These are phyloP conservation scores for Tuber microsphaerosporum DNA, from an alignment of 495 filamentous ascomycete genomes.

Conservation along the genomic window DNA sequence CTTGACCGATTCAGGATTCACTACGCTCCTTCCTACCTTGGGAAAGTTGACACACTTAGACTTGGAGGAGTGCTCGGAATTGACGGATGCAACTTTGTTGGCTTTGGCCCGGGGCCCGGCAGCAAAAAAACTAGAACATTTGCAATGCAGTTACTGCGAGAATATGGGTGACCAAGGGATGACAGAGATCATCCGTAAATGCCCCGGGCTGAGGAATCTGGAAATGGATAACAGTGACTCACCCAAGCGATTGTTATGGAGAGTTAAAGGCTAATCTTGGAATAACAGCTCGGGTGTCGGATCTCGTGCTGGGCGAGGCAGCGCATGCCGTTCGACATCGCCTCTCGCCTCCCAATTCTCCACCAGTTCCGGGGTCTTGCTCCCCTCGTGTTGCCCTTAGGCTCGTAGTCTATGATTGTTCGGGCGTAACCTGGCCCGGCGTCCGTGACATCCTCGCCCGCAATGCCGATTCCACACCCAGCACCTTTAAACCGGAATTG, in stretches of 20 bases:
- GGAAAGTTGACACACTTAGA: conserved; percentile 79
- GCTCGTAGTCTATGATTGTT: conserved; percentile 84
- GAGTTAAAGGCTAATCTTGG: not conserved
- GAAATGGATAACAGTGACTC: conserved; percentile 77
- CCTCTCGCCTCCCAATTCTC: conserved; percentile 45
- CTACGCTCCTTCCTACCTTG: conserved; percentile 63
- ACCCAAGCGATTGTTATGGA: not conserved
- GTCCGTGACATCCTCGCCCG: conserved; percentile 76
- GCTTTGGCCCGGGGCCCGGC: conserved; percentile 70
- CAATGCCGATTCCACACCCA: conserved; percentile 58
- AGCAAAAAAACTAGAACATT: conserved; percentile 61
- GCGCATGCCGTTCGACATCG: conserved; percentile 66
- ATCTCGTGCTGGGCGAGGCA: conserved; percentile 81
- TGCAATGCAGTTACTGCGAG: conserved; percentile 86
- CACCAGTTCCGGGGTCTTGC: conserved; percentile 38
- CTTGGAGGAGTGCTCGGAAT: conserved; percentile 69
- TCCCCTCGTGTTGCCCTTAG: conserved; percentile 58
- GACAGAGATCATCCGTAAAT: conserved; percentile 71
- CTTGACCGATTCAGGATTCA: conserved; percentile 67
- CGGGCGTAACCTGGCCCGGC: conserved; percentile 85
- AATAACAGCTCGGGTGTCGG: conserved; percentile 59
- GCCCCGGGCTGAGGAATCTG: conserved; percentile 59
- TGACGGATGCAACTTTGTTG: conserved; percentile 67
- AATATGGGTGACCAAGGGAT: conserved; percentile 75
- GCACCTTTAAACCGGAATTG: conserved; percentile 52